Evolutionary conservation across 2,329 filamentous ascomycete species (phyloP).

Genomic region (Claviceps sorghi): DNA sequence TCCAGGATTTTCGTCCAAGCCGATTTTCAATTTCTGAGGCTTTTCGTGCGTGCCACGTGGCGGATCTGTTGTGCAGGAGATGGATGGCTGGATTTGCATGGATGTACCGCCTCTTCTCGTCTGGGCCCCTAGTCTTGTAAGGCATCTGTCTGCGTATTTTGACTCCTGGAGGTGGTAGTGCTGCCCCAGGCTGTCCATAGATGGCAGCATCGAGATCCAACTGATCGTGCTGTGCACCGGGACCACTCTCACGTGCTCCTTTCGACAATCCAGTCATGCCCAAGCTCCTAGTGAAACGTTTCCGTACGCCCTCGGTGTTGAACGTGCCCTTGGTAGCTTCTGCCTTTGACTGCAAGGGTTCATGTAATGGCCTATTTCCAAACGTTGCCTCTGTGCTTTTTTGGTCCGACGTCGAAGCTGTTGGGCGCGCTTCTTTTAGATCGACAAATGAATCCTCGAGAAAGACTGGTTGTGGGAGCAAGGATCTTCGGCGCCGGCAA

Average conservation of each 20-base stretch:
- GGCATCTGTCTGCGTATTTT: background rate
- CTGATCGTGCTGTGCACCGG: slow-evolving; percentile 6
- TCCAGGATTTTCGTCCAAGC: slow-evolving; percentile 34
- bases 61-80: slow-evolving; percentile 27
- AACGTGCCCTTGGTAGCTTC: background rate
- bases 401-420: background rate
- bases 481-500: background rate
- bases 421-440: background rate
- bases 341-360: background rate
- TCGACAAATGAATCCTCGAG: background rate
- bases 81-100: slow-evolving; percentile 37
- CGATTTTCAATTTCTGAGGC: slow-evolving; percentile 34
- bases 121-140: slow-evolving; percentile 1
- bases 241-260: background rate
- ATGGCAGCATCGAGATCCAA: slow-evolving; percentile 24
- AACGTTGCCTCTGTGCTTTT: background rate
- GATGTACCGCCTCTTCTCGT: slow-evolving; percentile 24
- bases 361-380: background rate
- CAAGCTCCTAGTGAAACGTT: background rate
- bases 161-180: slow-evolving; percentile 13
- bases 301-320: background rate
- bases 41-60: slow-evolving; percentile 33
- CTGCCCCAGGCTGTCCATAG: slow-evolving; percentile 20
- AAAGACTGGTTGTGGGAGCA: background rate
- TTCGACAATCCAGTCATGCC: background rate